A percentile compares a stretch with the other conserved stretches of the same genome.
Conservation (phyloP, 2,329 filamentous ascomycete genomes). For the Penicillium sp. region DNA sequence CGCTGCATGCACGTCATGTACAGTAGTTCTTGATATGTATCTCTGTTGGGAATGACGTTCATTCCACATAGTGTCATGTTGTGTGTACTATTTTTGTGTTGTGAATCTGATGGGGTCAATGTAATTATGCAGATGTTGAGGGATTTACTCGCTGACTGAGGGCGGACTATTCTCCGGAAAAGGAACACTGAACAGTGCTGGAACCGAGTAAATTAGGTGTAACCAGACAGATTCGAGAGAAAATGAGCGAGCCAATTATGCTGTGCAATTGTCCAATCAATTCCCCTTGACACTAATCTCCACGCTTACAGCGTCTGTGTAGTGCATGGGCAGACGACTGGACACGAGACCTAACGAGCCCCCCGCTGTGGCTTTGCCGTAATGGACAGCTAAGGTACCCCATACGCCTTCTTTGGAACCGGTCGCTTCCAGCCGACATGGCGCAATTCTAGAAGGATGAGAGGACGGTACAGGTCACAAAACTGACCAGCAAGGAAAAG, state of each 20-base stretch:
- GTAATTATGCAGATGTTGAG: not conserved
- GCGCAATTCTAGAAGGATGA: not conserved
- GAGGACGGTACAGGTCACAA: not conserved
- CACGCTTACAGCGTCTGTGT: not conserved
- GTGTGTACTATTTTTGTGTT: not conserved
- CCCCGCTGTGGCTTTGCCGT: not conserved
- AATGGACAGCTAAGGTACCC: not conserved
- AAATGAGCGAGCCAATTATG: not conserved
- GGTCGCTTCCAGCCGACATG: not conserved
- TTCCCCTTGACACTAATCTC: not conserved
- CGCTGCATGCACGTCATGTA: conserved; percentile 1
- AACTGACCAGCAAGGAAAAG: not conserved
- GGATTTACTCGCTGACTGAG: not conserved
- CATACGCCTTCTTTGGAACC: not conserved
- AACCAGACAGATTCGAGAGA: not conserved
- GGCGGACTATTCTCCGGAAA: not conserved
- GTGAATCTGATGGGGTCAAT: not conserved
- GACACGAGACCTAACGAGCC: not conserved
- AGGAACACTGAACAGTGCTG: not conserved
- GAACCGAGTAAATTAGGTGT: not conserved
- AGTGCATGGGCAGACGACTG: not conserved
- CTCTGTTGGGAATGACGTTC: not conserved
- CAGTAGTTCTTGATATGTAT: not conserved
- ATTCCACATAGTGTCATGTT: no score
- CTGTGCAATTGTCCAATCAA: no score